Percentiles rank a stretch among this genome's conserved stretches.
phyloP scores from a whole-genome alignment of 805 yeast genomes.

The Yamadazyma laniorum region DNA sequence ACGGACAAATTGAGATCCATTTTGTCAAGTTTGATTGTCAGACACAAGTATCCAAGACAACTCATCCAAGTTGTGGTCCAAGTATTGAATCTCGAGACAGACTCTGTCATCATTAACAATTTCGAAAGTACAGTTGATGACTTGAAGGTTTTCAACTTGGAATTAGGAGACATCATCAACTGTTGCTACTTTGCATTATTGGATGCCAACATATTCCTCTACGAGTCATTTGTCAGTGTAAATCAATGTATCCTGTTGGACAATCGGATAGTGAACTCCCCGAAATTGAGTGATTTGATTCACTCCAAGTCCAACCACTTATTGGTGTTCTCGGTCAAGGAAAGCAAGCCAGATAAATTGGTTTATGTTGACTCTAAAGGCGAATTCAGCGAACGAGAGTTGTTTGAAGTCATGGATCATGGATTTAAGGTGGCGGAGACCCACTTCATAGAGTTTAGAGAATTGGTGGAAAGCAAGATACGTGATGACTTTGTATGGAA shows the following conservation, averaged over 20 bases:
- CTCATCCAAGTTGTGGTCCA: slow-evolving; percentile 44
- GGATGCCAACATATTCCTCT: slow-evolving; percentile 74
- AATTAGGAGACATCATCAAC: slow-evolving; percentile 45
- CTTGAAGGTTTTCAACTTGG: slow-evolving; percentile 50
- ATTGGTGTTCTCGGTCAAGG: slow-evolving; percentile 55
- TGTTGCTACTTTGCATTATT: slow-evolving; percentile 70
- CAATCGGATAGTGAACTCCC: slow-evolving; percentile 38
- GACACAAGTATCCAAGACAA: slow-evolving; percentile 75
- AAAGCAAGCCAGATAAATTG: slow-evolving; percentile 51
- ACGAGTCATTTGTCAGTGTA: slow-evolving; percentile 58
- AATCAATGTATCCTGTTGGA: slow-evolving; percentile 25
- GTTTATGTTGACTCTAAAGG: slow-evolving; percentile 76
- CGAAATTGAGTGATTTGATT: slow-evolving; percentile 44
- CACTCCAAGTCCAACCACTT: slow-evolving; percentile 60
- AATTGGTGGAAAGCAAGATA: slow-evolving; percentile 47
- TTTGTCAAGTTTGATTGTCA: slow-evolving; percentile 56
- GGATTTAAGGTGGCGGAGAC: slow-evolving; percentile 48
- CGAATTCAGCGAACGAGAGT: slow-evolving; percentile 53
- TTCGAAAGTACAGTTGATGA: slow-evolving; percentile 44
- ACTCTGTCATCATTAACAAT: slow-evolving; percentile 18
- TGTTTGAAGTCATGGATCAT: slow-evolving; percentile 50
- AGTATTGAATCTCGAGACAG: slow-evolving; percentile 29
- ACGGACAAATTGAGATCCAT: slow-evolving; percentile 70
- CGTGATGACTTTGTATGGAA: slow-evolving; percentile 60
- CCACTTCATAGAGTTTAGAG: slow-evolving; percentile 45